Evolutionary conservation across 495 filamentous ascomycete genomes (phyloP), one percentile per base, ranked within the genome.

Genomic region (Glonium stellatum): DNA sequence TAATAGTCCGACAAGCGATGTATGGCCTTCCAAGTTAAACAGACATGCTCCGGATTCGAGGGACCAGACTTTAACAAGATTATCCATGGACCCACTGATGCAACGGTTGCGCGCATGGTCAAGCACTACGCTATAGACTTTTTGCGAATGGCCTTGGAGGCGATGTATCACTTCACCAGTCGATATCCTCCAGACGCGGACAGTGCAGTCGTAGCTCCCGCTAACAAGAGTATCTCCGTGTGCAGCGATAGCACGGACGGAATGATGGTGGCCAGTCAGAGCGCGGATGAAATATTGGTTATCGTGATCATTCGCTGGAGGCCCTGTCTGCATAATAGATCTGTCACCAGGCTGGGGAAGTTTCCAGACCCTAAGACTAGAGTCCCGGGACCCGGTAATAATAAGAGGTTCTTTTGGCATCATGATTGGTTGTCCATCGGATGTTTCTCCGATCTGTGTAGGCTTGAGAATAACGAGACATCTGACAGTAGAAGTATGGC

Each of bases 31-130:
- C 1, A 99, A 82, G 36, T 89, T 97, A 72, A 92, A 88, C 9
- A 97, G 76, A 54, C 88, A 85, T 1, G 84, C 75, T 0, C 93
- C 93, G 35, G 87, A 93, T 41, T 91, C 87, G n/a, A 99, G 78
- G 18, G 92, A 95, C 93, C 93, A 99, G 25, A 99, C 90, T 75
- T 97, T 97, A 64, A 99, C 92, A 65, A 89, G 78, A 68, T 93
- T 95, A 64, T 99, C 93, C 93, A 99, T 99, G 12, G 91, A 95
- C 41, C 93, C 93, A 67, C 90, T 96, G 69, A 99, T 97, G 73
- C 93, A 99, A 46, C 90, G 87, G 62, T 92, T 95, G 55, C 93
- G 85, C 66, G 88, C 85, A 62, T 89, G 87, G 70, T 99, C 93
- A 39, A 97, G 76, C 21, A 99, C 95, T 22, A 99, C 93, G 60